Base-by-base conservation (phyloP, 495 filamentous ascomycete species). In the Penicillium salamii region DNA sequence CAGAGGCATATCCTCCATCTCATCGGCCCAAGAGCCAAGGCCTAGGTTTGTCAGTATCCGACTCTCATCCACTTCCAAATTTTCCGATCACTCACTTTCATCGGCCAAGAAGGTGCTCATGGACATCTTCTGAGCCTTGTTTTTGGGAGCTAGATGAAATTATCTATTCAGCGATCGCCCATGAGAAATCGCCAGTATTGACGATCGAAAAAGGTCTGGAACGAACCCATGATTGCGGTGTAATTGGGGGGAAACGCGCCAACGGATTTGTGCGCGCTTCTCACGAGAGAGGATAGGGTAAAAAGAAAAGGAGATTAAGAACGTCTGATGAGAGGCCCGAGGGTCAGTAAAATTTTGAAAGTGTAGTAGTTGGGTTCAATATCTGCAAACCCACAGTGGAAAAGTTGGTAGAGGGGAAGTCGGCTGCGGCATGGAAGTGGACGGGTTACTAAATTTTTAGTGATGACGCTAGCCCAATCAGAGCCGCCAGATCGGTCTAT, bases 1-100 rank as follows among this genome's bases (percentile, higher is more conserved):
- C 52, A 87, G 72, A 46, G 85, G 82, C 73, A 80, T 79, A 57
- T 93, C 88, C 66, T 97, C 93, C 79, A 97, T 95, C 63, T 98
- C 93, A 76, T 97, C 93, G 55, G 93, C 93, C 93, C 93, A 98
- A 51, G 93, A 96, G 63, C 90, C 90, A 55, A 89, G 81, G 57
- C 85, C 91, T 96, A 63, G 55, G 59, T 78, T 66, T 78, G 75
- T 59, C 69, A 60, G 61, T 52, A 55, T 53, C 37, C 50, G 42
- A 56, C 39, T 42, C 42, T 42, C 8, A 28, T 38, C 21, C n/a
- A n/a, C n/a, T 50, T 41, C 51, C 31, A 45, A 43, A 51, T 42
- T 48, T 33, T 42, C 14, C 42, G 54, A 39, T 42, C 57, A 70
- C 83, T 65, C 78, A 96, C 92, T 83, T 68, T 88, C 80, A 62